Evolutionary conservation across 78 protist genomes (phyloP), one percentile per base, ranked within the genome.

Genomic region (Chrysochromulina parva): DNA sequence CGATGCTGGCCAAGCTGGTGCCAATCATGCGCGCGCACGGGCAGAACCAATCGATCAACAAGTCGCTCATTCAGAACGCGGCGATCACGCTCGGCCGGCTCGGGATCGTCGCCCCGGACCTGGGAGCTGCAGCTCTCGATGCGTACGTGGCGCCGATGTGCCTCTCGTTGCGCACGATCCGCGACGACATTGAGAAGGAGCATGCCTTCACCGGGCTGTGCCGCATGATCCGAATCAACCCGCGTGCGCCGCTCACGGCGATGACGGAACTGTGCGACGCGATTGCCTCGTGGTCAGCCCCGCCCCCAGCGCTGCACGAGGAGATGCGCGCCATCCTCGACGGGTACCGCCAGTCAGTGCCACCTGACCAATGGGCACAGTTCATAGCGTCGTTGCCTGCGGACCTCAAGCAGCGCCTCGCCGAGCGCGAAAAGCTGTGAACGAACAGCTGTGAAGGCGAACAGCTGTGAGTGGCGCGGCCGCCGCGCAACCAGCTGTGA

Each of bases 171-270:
- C 65, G 94, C 50, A 47, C 69, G 26, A 96, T 96, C 84, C 60
- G 93, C 19, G 95, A 96, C 80, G 96, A 93, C 80, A 13, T 66
- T 1, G 97, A 96, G 73, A 96, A 96, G 95, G 84, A 96, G 81
- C 90, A 93, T 50, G 96, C 97, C 1, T 96, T 94, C 85, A n/a
- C 88, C 26, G 97, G 97, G 54, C 81, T 96, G 88, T 76, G 90
- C 93, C 28, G 85, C 54, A 66, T 94, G 86, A 65, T 92, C 50
- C 50, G 47, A 22, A 53, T 57, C 57, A 95, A 96, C 81, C 97
- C 97, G 67, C 78, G 50, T 26, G 96, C 60, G 52, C 55, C 84
- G 47, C 24, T 95, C 59, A 58, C 52, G 50, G 60, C 62, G 28
- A 26, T 95, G 0, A 59, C 67, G 52, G 74, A 80, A 76, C 84